phyloP scores from a whole-genome alignment of 2,329 filamentous ascomycete species.

The Nemania sp. region DNA sequence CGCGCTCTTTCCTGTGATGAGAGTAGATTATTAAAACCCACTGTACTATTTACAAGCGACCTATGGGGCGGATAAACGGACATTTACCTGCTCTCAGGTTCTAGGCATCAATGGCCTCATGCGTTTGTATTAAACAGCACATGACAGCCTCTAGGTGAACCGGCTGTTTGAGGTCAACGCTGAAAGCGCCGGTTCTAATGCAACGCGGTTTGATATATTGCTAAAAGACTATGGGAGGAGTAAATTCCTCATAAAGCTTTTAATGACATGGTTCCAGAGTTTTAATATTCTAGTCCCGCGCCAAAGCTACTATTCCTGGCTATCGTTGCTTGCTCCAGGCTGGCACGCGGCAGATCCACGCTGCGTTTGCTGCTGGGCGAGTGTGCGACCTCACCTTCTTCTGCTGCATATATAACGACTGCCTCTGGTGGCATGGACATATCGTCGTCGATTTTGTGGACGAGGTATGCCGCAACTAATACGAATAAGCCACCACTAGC shows the following conservation, averaged over 20 bases:
- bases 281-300: conserved; percentile 61
- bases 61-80: background rate
- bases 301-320: conserved; percentile 63
- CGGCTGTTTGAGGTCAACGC: conserved; percentile 15
- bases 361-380: conserved; percentile 55
- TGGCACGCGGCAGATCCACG: conserved; percentile 58
- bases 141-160: background rate
- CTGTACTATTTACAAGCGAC: background rate
- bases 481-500: conserved; percentile 85
- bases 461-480: conserved; percentile 79
- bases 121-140: conserved; percentile 5
- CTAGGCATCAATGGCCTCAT: background rate
- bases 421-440: conserved; percentile 54
- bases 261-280: background rate
- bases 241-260: conserved; percentile 4
- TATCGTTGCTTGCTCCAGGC: conserved; percentile 59
- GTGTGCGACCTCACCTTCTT: conserved; percentile 54
- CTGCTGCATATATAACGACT: conserved; percentile 53
- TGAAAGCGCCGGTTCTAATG: background rate
- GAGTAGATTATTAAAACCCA: background rate
- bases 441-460: conserved; percentile 75
- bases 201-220: conserved; percentile 8
- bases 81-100: background rate
- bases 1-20: background rate
- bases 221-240: background rate